phyloP scores from a whole-genome alignment of 495 filamentous ascomycete species.

The Cladorrhinum samala region DNA sequence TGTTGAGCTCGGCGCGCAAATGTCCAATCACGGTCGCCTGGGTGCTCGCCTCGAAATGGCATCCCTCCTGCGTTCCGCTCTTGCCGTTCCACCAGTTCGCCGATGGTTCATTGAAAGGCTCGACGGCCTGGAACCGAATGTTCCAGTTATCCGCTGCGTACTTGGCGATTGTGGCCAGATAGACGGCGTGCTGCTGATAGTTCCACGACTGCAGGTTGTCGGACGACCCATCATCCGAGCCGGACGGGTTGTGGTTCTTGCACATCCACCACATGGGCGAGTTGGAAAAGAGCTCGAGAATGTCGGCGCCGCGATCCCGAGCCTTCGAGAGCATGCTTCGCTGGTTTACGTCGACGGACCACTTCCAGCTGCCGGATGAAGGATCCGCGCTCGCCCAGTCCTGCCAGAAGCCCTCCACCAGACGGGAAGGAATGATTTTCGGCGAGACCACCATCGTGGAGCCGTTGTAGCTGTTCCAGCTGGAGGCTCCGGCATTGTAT shows the following conservation, averaged over 20 bases:
- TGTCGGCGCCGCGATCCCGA: slow-evolving; percentile 24
- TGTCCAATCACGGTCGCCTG: slow-evolving; percentile 23
- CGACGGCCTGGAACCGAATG: slow-evolving; percentile 27
- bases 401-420: slow-evolving; percentile 33
- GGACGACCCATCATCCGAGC: slow-evolving; percentile 20
- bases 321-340: slow-evolving; percentile 31
- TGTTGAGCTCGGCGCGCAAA: slow-evolving; percentile 23
- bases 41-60: slow-evolving; percentile 26
- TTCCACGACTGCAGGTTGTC: slow-evolving; percentile 38
- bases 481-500: slow-evolving; percentile 35
- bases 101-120: slow-evolving; percentile 35
- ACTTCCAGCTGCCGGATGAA: slow-evolving; percentile 27
- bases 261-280: slow-evolving; percentile 40
- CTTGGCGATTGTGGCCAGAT: slow-evolving; percentile 35
- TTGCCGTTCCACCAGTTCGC: slow-evolving; percentile 34
- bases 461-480: slow-evolving; percentile 29
- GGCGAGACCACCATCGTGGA: slow-evolving; percentile 30
- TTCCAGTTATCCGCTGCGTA: slow-evolving; percentile 32
- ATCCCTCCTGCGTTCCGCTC: slow-evolving; percentile 32
- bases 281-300: slow-evolving; percentile 37
- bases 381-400: slow-evolving; percentile 26
- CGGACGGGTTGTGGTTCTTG: slow-evolving; percentile 34
- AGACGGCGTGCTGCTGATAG: slow-evolving; percentile 29
- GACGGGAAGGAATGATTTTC: slow-evolving; percentile 28
- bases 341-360: slow-evolving; percentile 27